Percentiles rank a stretch among this genome's conserved stretches.
Evolutionary conservation across 768 basidiomycete genomes (phyloP).

Genomic region (Amanita rimosa): DNA sequence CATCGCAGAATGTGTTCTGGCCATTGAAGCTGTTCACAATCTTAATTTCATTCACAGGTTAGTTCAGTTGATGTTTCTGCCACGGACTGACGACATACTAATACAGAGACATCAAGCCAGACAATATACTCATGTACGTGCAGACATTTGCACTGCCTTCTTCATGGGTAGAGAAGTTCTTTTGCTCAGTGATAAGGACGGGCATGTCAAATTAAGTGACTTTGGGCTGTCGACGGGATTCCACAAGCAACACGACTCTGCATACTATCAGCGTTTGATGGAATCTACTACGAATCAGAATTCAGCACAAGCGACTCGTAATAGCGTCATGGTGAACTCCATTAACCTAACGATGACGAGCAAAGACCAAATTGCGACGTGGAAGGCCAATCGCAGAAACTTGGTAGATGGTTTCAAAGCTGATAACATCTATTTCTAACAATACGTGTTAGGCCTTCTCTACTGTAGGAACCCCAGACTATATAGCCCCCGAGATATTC

Average conservation of each 20-base stretch:
- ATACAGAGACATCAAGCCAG: slow-evolving; percentile 92
- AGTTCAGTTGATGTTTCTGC: slow-evolving; percentile 11
- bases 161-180: not conserved
- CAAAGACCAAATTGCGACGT: slow-evolving; percentile 91
- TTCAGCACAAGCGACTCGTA: slow-evolving; percentile 48
- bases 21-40: slow-evolving; percentile 95
- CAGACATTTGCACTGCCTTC: not conserved
- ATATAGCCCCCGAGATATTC: slow-evolving; percentile 97
- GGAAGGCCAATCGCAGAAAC: slow-evolving; percentile 97
- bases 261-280: slow-evolving; percentile 84
- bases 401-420: slow-evolving; percentile 39
- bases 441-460: slow-evolving; percentile 68
- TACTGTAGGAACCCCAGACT: slow-evolving; percentile 93
- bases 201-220: slow-evolving; percentile 96
- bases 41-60: slow-evolving; percentile 97
- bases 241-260: slow-evolving; percentile 95
- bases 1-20: slow-evolving; percentile 96
- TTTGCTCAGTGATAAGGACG: slow-evolving; percentile 63
- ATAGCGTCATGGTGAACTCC: slow-evolving; percentile 95
- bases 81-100: slow-evolving; percentile 1
- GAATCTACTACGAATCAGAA: slow-evolving; percentile 41
- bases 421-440: not conserved
- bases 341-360: slow-evolving; percentile 94
- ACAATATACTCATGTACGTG: slow-evolving; percentile 67
- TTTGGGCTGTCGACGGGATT: slow-evolving; percentile 99